Base-by-base conservation (phyloP, 2,329 filamentous ascomycete genomes). In the Aspergillus ochraceoroseus region DNA sequence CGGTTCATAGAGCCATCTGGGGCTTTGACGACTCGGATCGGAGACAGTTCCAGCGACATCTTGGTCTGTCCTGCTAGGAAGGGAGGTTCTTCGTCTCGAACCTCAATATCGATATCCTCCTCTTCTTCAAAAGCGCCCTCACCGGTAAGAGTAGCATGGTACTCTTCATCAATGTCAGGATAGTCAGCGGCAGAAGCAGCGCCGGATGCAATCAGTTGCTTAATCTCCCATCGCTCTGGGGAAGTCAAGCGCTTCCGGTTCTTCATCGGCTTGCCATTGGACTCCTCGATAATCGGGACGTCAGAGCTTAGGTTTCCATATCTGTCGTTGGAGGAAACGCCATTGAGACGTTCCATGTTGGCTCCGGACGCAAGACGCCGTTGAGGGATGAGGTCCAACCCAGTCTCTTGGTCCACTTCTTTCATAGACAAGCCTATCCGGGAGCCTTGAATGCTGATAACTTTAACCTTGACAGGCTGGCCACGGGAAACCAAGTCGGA, bases 1-100 rank as follows among this genome's bases (percentile, higher is more conserved):
- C 92, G 79, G 61, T 98, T 98, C 65, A 98, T 82, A 3, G 90
- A 96, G n/a, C 92, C 92, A 64, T 98, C 92, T 0, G 92, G 94
- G 1, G 92, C 92, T 66, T 96, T 96, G 54, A 98, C 87, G 14
- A 98, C 89, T 49, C 94, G 79, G 47, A 98, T 98, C 0, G 92
- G 92, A 2, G 89, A 95, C 3, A 98, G 70, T 58, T 98, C 92
- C 6, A 98, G 73, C 7, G 88, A 95, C 60, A 95, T 89, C 59
- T 95, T 95, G 0, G 92, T 98, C 63, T 98, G 94, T 3, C 92
- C 92, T 11, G 87, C 85, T 48, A 98, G 67, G 71, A 98, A 98
- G 0, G 92, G 92, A 0, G 92, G 94, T 57, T 98, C 92, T 55
- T 98, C 92, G 47, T 98, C 92, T 52, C 83, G 79, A 19, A 98